Base-by-base conservation (phyloP, 257 asterid species). In the Voacanga thouarsii region DNA sequence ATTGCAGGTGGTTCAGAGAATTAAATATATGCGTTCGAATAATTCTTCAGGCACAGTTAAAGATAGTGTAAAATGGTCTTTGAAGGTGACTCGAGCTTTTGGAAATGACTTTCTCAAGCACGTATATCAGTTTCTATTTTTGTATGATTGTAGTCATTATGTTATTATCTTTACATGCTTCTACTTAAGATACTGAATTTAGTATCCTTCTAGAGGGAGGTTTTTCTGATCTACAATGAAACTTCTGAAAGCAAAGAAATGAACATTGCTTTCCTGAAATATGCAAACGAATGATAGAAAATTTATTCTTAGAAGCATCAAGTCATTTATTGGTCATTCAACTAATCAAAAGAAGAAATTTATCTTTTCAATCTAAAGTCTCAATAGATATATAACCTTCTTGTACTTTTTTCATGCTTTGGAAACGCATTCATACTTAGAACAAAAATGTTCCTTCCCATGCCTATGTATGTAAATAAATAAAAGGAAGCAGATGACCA, bases 61-160 rank as follows among this genome's bases (percentile, higher is more conserved):
- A 33, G 93, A 87, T 68, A 80, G 99, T 57, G 99, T 96, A 70
- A 96, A 96, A 78, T 98, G 98, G 53, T 91, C 97, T n/a, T 81
- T 96, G 84, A 92, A 89, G 83, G 99, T 96, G 53, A 93, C 98
- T 12, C 93, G 99, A 51, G 99, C 99, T 23, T 96, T 96, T 75
- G 99, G 99, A 14, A 97, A 97, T 7, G 99, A 97, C 78, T 96
- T 79, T 80, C 96, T 96, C 77, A 96, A 96, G 83, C 92, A 90
- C 86, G 99, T 96, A 82, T 30, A 66, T 41, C 49, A 12, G 41
- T n/a, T 79, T 61, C 74, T 56, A 24, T 26, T 49, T 39, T 21
- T 63, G 23, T 14, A 63, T 30, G 24, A 19, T 59, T 59, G 78
- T 33, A 2, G 37, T 24, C 28, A 0, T 44, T 7, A 26, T 59